phyloP scores from a whole-genome alignment of 1,284 basidiomycete species.

The Microbotryum silenes-acaulis region DNA sequence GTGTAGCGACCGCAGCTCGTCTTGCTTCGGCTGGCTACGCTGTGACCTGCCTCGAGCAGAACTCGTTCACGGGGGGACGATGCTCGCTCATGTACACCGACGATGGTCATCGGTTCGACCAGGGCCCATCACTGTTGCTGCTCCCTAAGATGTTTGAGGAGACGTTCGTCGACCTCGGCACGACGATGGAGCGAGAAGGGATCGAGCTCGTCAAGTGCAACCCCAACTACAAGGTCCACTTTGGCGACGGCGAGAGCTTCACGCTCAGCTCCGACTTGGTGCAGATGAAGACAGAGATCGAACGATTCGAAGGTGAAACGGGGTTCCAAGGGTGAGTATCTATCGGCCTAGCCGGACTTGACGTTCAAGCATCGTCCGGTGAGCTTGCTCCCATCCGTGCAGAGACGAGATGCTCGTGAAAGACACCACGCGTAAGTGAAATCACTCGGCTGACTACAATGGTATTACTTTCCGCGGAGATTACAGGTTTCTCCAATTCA shows the following conservation, averaged over 20 bases:
- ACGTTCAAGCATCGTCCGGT: not conserved
- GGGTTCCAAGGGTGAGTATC: conserved; percentile 41
- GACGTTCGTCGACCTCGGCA: conserved; percentile 46
- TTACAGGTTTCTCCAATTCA: conserved; percentile 40
- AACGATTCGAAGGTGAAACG: conserved; percentile 47
- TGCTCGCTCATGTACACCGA: conserved; percentile 47
- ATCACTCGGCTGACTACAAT: not conserved
- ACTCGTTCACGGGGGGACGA: conserved; percentile 46
- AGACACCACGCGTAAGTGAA: too few relatives aligned
- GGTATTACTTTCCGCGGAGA: accelerated
- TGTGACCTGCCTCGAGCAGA: conserved; percentile 39
- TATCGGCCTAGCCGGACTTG: not conserved
- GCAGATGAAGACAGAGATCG: conserved; percentile 45
- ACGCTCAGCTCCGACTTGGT: conserved; percentile 45
- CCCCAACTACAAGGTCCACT: conserved; percentile 47
- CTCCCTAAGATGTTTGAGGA: conserved; percentile 47
- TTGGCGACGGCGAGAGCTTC: conserved; percentile 46
- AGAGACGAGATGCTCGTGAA: too few relatives aligned
- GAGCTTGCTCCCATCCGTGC: not conserved
- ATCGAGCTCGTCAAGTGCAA: conserved; percentile 45
- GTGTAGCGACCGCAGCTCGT: conserved; percentile 45
- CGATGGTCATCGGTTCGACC: conserved; percentile 44
- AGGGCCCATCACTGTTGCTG: conserved; percentile 48
- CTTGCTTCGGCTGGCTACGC: conserved; percentile 45
- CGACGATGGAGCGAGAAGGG: conserved; percentile 42